Percentiles rank a stretch among this genome's conserved stretches.
phyloP scores from a whole-genome alignment of 108 stramenopile species.

The Chaetoceros muelleri region DNA sequence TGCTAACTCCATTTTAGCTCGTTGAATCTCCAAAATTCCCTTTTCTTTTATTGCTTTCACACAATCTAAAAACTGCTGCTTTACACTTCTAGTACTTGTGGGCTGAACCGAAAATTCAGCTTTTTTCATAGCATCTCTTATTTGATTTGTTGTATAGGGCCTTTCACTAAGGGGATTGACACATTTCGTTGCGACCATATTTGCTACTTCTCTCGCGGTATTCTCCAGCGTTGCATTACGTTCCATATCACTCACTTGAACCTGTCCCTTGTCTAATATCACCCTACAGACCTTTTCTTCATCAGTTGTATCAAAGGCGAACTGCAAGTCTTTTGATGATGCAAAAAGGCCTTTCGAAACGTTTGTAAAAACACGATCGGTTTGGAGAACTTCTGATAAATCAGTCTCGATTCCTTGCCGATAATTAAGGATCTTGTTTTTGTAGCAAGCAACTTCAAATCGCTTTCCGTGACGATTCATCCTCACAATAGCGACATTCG shows the following conservation, averaged over 20 bases:
- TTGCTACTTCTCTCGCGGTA: constrained; percentile 77
- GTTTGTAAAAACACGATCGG: constrained; percentile 91
- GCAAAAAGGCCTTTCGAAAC: constrained; percentile 94
- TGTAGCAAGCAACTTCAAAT: constrained; percentile 99
- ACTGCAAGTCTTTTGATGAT: constrained; percentile 66
- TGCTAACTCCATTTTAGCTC: constrained; percentile 91
- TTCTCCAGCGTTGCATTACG: constrained; percentile 66
- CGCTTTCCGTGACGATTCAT: constrained; percentile 80
- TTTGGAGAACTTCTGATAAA: constrained; percentile 96
- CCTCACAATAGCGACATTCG: constrained; percentile 95
- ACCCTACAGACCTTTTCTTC: constrained; percentile 67
- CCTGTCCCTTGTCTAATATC: constrained; percentile 77
- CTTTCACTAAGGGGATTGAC: constrained; percentile 77
- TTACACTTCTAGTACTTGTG: constrained; percentile 50
- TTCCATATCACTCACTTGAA: constrained; percentile 92
- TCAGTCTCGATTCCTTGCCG: constrained; percentile 95
- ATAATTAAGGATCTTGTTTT: constrained; percentile 96
- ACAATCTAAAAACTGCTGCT: constrained; percentile 94
- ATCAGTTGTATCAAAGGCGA: constrained; percentile 82
- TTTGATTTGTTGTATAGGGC: constrained; percentile 86
- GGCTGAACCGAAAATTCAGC: constrained; percentile 88
- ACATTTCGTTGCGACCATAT: constrained; percentile 88
- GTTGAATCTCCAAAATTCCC: constrained; percentile 79
- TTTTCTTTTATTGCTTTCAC: constrained; percentile 73
- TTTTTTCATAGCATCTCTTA: constrained; percentile 68